phyloP scores from a whole-genome alignment of 495 filamentous ascomycete genomes.

The Hypomontagnella submonticulosa region DNA sequence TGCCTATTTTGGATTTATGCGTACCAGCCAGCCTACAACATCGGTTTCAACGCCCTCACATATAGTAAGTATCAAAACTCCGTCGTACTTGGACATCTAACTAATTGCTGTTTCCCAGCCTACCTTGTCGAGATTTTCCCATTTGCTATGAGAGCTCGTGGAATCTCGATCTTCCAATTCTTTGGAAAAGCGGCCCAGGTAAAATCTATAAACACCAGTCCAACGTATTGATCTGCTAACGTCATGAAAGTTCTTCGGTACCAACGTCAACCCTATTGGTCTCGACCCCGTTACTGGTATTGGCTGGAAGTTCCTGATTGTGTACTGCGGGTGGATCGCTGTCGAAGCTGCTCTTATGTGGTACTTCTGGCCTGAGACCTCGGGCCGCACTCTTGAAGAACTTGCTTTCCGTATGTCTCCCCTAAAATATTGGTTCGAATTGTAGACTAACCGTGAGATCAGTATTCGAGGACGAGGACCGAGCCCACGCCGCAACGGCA shows the following conservation, averaged over 20 bases:
- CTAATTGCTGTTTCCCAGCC: conserved; percentile 47
- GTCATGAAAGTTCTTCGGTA: conserved; percentile 63
- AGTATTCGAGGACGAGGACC: conserved; percentile 67
- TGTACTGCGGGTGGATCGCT: conserved; percentile 68
- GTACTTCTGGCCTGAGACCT: conserved; percentile 70
- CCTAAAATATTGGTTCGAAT: background rate
- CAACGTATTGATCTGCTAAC: conserved; percentile 1
- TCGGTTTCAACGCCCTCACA: conserved; percentile 69
- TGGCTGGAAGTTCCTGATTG: conserved; percentile 70
- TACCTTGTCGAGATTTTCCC: conserved; percentile 71
- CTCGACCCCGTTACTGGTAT: conserved; percentile 58
- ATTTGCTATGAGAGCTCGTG: conserved; percentile 65
- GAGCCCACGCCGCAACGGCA: conserved; percentile 58
- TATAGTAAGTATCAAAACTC: conserved; percentile 56
- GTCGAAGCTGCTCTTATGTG: conserved; percentile 66
- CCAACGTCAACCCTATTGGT: conserved; percentile 73
- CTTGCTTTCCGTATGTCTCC: conserved; percentile 63
- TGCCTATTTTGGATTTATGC: conserved; percentile 67
- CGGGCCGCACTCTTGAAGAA: conserved; percentile 68
- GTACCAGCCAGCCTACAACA: conserved; percentile 68
- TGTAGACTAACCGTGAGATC: conserved; percentile 18
- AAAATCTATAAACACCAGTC: background rate
- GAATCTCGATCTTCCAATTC: conserved; percentile 69
- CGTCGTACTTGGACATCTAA: background rate
- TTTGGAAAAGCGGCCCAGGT: conserved; percentile 62